A percentile compares a stretch with the other conserved stretches of the same genome.
Evolutionary conservation across 2,329 filamentous ascomycete genomes (phyloP).

Genomic region (Pseudocercospora vitis): DNA sequence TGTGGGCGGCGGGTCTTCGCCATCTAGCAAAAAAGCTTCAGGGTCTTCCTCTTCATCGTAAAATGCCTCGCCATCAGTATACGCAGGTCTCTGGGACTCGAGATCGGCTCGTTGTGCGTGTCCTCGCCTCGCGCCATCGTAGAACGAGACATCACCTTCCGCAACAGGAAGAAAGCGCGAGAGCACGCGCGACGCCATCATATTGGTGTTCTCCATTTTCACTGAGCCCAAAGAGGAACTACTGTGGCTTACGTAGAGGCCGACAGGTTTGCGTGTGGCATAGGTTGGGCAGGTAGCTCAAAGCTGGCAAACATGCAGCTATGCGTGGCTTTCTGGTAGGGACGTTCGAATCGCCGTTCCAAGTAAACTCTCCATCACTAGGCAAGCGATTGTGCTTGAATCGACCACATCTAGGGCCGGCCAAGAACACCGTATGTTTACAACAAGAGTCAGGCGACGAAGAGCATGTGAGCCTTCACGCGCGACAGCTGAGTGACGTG

Average conservation of each 20-base stretch:
- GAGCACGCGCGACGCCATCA: conserved; percentile 56
- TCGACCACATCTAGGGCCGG: neutral
- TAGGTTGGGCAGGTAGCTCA: neutral
- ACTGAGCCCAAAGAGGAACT: neutral
- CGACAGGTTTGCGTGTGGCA: neutral
- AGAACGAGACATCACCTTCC: conserved; percentile 40
- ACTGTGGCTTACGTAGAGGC: neutral
- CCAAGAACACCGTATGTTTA: neutral
- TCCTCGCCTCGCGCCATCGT: conserved; percentile 48
- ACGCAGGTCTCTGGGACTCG: conserved; percentile 48
- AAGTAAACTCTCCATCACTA: neutral
- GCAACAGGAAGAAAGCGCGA: conserved; percentile 50
- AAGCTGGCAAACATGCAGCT: conserved; percentile 2
- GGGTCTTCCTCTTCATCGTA: conserved; percentile 59
- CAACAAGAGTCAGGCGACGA: neutral
- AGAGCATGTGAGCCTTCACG: conserved; percentile 1
- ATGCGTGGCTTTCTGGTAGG: neutral
- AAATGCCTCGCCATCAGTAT: conserved; percentile 43
- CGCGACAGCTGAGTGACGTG: neutral
- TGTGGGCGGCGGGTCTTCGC: conserved; percentile 31
- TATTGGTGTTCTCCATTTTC: conserved; percentile 29
- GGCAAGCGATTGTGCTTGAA: neutral
- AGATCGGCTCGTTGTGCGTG: conserved; percentile 41
- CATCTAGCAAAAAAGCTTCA: conserved; percentile 56
- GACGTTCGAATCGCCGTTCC: neutral